phyloP scores from a whole-genome alignment of 306 rosid genomes.

The Dalbergia cultrata region DNA sequence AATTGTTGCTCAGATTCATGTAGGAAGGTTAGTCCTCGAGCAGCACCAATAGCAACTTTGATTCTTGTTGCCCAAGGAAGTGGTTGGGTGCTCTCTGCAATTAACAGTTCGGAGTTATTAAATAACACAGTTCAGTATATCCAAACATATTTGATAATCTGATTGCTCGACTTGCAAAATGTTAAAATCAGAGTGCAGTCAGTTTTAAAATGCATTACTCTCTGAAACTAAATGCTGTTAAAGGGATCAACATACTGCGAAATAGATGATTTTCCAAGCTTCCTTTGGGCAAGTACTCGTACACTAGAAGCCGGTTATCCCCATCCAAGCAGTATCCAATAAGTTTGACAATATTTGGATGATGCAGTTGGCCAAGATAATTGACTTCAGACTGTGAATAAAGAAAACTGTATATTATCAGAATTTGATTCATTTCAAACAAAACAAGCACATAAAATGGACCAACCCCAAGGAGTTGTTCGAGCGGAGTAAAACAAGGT shows the following conservation, averaged over 20 bases:
- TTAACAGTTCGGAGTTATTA: conserved; percentile 37
- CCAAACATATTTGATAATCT: not conserved
- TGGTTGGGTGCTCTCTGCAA: conserved; percentile 58
- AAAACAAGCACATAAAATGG: not conserved
- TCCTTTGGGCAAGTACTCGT: conserved; percentile 87
- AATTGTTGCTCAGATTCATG: conserved; percentile 71
- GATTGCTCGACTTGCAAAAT: conserved; percentile 4
- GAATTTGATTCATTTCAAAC: conserved; percentile 22
- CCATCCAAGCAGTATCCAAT: conserved; percentile 90
- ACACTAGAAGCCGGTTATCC: conserved; percentile 85
- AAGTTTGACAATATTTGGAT: conserved; percentile 90
- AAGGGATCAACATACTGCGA: conserved; percentile 66
- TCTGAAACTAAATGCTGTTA: conserved; percentile 18
- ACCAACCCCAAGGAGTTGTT: too few relatives aligned
- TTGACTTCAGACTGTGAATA: conserved; percentile 81
- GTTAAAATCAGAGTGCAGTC: conserved; percentile 11
- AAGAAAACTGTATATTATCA: conserved; percentile 28
- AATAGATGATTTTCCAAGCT: conserved; percentile 93
- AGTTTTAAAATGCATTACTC: not conserved
- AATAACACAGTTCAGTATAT: not conserved
- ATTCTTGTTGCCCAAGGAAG: conserved; percentile 82
- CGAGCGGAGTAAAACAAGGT: too few relatives aligned
- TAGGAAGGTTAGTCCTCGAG: conserved; percentile 80
- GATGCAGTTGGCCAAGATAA: conserved; percentile 89
- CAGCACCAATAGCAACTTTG: conserved; percentile 77